Percentiles rank a stretch among this genome's conserved stretches.
phyloP scores from a whole-genome alignment of 2,329 filamentous ascomycete genomes.

The Aspergillus hiratsukae region DNA sequence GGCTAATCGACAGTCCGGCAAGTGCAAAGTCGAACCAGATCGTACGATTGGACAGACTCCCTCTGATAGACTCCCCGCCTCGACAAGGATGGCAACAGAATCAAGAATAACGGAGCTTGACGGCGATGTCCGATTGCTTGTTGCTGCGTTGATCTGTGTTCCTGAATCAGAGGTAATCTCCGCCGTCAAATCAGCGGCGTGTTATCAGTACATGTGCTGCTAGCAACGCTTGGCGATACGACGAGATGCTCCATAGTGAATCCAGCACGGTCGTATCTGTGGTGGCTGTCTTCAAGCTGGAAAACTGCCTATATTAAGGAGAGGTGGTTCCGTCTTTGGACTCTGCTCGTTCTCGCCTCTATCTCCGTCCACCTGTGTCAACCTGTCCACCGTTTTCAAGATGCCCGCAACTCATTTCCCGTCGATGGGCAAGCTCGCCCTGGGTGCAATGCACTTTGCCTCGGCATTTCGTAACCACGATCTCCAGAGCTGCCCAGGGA shows the following conservation, averaged over 20 bases:
- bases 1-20: constrained; percentile 3
- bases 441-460: constrained; percentile 18
- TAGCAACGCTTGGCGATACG: constrained; percentile 9
- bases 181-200: constrained; percentile 22
- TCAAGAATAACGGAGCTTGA: constrained; percentile 3
- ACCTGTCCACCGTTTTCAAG: background rate
- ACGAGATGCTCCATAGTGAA: background rate
- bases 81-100: constrained; percentile 1
- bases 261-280: background rate
- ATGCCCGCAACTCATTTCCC: constrained; percentile 18
- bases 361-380: background rate
- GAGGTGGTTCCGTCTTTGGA: background rate
- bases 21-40: constrained; percentile 1
- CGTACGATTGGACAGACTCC: constrained; percentile 11
- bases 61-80: background rate
- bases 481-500: constrained; percentile 25
- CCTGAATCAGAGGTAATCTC: constrained; percentile 10
- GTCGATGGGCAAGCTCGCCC: constrained; percentile 20
- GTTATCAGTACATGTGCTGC: constrained; percentile 27
- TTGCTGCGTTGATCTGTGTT: constrained; percentile 3
- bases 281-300: background rate
- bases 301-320: background rate
- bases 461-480: constrained; percentile 17
- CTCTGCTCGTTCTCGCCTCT: background rate
- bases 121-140: constrained; percentile 10